phyloP scores from a whole-genome alignment of 148 eudicot species.

The Vaccinium macrocarpon region DNA sequence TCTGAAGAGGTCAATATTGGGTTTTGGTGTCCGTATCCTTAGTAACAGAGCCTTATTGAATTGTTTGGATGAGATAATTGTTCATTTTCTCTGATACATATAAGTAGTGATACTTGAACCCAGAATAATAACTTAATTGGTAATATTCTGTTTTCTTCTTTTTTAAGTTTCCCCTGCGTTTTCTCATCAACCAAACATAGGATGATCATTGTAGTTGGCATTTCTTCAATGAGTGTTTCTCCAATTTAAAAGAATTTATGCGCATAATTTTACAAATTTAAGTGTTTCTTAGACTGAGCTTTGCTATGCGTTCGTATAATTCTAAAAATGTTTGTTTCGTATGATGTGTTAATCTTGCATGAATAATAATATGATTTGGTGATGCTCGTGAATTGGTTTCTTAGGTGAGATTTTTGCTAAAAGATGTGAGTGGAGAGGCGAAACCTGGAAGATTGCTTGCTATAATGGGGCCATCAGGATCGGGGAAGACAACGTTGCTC shows the following conservation, averaged over 20 bases:
- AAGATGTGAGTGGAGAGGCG: slow-evolving; percentile 85
- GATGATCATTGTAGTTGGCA: not conserved
- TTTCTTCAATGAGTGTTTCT: not conserved
- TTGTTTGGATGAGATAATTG: not conserved
- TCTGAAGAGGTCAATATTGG: not conserved
- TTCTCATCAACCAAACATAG: slow-evolving; percentile 2
- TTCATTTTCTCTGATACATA: not conserved
- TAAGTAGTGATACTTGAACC: not conserved
- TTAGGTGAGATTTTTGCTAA: slow-evolving; percentile 79
- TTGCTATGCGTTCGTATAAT: not conserved
- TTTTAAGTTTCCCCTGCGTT: not conserved
- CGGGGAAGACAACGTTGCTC: slow-evolving; percentile 96
- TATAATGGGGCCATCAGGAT: slow-evolving; percentile 98
- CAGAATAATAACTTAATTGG: not conserved
- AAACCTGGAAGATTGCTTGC: slow-evolving; percentile 91
- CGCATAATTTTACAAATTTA: not conserved
- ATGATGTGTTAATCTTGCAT: not conserved
- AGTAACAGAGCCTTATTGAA: not conserved
- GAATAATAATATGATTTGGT: not conserved
- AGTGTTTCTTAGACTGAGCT: not conserved
- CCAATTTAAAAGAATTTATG: not conserved
- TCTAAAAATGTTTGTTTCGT: not conserved
- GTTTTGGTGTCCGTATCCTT: not conserved
- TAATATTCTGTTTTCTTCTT: not conserved
- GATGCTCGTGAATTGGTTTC: not conserved